Evolutionary conservation across 768 basidiomycete species (phyloP).

Genomic region (Pholiota molesta): DNA sequence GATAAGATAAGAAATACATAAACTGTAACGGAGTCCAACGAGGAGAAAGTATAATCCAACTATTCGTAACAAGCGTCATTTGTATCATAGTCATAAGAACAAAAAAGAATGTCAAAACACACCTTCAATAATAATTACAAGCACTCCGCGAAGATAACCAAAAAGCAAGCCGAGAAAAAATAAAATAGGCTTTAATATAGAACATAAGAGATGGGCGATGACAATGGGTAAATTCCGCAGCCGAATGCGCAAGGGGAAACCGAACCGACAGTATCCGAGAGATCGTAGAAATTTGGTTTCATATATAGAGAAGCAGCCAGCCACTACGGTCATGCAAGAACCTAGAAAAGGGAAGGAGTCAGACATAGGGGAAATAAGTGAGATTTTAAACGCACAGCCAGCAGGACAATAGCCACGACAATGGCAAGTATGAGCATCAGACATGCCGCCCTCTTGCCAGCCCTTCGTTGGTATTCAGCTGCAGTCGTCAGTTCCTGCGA

Average conservation of each 20-base stretch:
- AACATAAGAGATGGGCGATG: not conserved
- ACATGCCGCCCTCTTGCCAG: conserved; percentile 88
- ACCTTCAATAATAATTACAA: not conserved
- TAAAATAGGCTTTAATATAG: not conserved
- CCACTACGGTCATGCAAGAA: conserved; percentile 17
- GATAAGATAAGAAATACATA: conserved; percentile 9
- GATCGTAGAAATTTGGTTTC: not conserved
- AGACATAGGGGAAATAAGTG: not conserved
- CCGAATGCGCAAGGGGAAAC: not conserved
- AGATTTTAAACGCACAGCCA: conserved; percentile 77
- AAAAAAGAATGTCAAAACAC: not conserved
- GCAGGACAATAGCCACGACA: conserved; percentile 84
- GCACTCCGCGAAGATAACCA: not conserved
- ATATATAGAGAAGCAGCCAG: not conserved
- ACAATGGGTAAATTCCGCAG: not conserved
- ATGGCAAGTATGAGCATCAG: conserved; percentile 86
- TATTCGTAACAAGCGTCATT: conserved; percentile 1
- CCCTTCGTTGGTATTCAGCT: conserved; percentile 92
- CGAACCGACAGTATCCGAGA: not conserved
- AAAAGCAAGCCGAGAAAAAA: not conserved
- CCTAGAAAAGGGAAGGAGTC: conserved; percentile 4
- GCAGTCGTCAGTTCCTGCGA: conserved; percentile 88
- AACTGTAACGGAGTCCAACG: not conserved
- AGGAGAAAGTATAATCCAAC: conserved; percentile 14
- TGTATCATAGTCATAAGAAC: not conserved